Conservation (phyloP, 495 filamentous ascomycete genomes). For the Podospora anserina region DNA sequence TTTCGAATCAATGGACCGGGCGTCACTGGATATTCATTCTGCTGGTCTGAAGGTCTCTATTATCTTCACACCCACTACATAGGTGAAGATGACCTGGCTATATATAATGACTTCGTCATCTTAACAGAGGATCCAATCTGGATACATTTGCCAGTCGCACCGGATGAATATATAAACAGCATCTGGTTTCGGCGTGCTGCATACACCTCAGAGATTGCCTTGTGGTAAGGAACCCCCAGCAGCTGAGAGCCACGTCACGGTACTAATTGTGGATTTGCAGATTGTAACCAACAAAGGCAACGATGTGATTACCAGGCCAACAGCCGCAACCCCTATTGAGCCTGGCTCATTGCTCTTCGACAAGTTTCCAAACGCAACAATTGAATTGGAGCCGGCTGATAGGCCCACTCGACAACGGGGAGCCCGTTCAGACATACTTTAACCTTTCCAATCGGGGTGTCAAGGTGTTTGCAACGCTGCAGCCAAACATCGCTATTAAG, state of each 20-base stretch:
- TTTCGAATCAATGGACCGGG: slow-evolving; percentile 6
- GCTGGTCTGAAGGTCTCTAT: background rate
- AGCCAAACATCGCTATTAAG: background rate
- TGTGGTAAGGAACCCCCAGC: background rate
- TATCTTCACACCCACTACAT: slow-evolving; percentile 2
- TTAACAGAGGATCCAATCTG: background rate
- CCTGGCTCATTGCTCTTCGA: background rate
- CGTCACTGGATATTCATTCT: slow-evolving; percentile 5
- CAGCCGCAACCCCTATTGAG: background rate
- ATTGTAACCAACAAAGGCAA: background rate
- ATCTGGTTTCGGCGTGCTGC: background rate
- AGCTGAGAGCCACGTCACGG: background rate
- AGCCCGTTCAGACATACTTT: background rate
- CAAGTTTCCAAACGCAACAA: background rate
- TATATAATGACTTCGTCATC: slow-evolving; percentile 10
- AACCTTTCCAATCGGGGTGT: background rate
- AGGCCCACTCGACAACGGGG: background rate
- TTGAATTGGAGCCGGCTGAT: background rate
- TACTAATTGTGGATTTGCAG: background rate
- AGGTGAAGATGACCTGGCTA: background rate
- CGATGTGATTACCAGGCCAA: background rate
- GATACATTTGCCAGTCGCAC: slow-evolving; percentile 6
- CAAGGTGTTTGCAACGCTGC: background rate
- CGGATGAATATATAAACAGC: slow-evolving; percentile 1
- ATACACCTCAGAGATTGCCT: background rate